phyloP scores from a whole-genome alignment of 495 filamentous ascomycete species.

The Penicillium verhagenii region DNA sequence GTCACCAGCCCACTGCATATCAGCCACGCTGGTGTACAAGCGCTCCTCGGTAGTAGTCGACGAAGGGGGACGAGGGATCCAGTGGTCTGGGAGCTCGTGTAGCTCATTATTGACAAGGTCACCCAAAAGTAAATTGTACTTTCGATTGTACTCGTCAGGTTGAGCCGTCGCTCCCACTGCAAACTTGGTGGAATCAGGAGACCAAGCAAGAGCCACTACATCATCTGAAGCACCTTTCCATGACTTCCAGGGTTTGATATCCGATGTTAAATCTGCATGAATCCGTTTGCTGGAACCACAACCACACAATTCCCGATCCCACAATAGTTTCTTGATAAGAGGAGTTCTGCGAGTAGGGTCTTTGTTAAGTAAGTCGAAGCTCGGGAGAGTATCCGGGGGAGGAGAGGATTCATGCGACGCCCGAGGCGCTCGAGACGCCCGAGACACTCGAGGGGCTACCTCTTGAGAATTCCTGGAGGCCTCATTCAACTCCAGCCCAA shows the following conservation, averaged over 20 bases:
- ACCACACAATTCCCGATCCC: constrained; percentile 26
- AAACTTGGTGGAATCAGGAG: constrained; percentile 47
- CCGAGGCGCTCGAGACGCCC: not conserved
- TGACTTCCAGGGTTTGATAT: constrained; percentile 33
- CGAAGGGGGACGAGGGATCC: constrained; percentile 57
- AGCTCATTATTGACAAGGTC: constrained; percentile 54
- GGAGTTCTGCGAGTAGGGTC: not conserved
- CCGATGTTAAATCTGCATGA: constrained; percentile 13
- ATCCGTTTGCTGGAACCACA: constrained; percentile 14
- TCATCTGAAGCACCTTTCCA: constrained; percentile 57
- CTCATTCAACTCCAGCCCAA: constrained; percentile 1
- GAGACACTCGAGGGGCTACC: not conserved
- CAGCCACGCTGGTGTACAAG: constrained; percentile 74
- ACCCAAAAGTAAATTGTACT: constrained; percentile 74
- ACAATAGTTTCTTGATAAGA: constrained; percentile 22
- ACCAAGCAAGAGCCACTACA: constrained; percentile 48
- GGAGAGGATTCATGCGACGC: not conserved
- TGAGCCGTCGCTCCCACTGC: constrained; percentile 69
- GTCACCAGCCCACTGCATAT: constrained; percentile 67
- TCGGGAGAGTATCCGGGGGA: not conserved
- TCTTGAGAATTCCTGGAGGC: not conserved
- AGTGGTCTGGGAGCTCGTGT: constrained; percentile 68
- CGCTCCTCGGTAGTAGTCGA: constrained; percentile 61
- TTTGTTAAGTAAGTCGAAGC: too few relatives aligned
- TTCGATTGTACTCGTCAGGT: constrained; percentile 76